Evolutionary conservation across 2,329 filamentous ascomycete genomes (phyloP).

Genomic region (Colletotrichum chlorophyti): DNA sequence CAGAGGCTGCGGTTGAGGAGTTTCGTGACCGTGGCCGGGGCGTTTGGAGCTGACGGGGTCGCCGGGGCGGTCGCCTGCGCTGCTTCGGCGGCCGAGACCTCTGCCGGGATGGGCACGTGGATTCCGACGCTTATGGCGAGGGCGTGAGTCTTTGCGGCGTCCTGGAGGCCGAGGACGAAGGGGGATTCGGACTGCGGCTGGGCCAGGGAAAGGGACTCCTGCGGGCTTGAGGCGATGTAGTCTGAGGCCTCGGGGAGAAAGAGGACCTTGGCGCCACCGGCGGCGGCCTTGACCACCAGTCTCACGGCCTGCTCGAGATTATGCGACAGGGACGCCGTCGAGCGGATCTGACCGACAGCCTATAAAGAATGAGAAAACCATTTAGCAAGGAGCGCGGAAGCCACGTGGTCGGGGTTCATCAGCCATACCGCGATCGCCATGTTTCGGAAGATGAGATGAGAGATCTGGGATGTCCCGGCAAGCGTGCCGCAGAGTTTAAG

Average conservation of each 20-base stretch:
- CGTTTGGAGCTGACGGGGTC: too few species aligned
- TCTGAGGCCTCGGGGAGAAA: constrained; percentile 94
- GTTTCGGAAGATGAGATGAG: constrained; percentile 6
- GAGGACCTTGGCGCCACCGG: constrained; percentile 80
- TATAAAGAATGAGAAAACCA: constrained; percentile 44
- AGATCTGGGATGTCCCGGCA: background rate
- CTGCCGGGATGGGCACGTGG: constrained; percentile 70
- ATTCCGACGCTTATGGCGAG: constrained; percentile 87
- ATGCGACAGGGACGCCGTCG: constrained; percentile 76
- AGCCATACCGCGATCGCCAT: constrained; percentile 39
- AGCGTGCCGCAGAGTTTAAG: too few species aligned
- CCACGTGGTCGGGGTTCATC: background rate
- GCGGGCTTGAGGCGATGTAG: constrained; percentile 77
- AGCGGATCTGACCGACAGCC: constrained; percentile 91
- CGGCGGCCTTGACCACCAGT: constrained; percentile 75
- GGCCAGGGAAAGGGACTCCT: constrained; percentile 75
- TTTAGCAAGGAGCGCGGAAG: constrained; percentile 3
- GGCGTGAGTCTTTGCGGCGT: constrained; percentile 66
- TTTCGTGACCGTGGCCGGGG: constrained; percentile 36
- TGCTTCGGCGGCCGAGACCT: constrained; percentile 32
- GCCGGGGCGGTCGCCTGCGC: too few species aligned
- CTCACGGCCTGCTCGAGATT: constrained; percentile 82
- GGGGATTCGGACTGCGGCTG: constrained; percentile 68
- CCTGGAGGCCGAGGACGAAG: constrained; percentile 79
- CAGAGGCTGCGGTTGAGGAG: constrained; percentile 62